phyloP scores from a whole-genome alignment of 805 yeast genomes.

The Teunomyces atbi region DNA sequence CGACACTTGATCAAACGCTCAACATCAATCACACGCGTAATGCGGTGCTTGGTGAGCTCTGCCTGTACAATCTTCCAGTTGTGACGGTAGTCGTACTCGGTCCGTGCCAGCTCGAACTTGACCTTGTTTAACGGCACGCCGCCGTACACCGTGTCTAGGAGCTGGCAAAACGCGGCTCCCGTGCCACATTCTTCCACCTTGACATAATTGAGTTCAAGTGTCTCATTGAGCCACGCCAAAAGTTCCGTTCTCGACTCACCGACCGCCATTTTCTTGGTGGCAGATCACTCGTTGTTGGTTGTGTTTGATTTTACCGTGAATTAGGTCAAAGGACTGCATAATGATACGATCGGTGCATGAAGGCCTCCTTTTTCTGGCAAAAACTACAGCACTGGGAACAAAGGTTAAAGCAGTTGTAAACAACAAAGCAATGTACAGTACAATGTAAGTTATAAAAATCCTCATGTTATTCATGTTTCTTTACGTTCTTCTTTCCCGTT shows the following conservation, averaged over 20 bases:
- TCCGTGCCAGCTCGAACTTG: constrained; percentile 57
- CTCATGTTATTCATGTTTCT: too few relatives aligned
- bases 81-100: constrained; percentile 72
- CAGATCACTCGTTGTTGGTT: not conserved
- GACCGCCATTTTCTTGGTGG: constrained; percentile 13
- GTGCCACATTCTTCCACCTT: constrained; percentile 93
- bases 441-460: too few relatives aligned
- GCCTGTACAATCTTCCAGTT: constrained; percentile 87
- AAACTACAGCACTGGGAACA: too few relatives aligned
- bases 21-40: constrained; percentile 75
- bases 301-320: not conserved
- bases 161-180: constrained; percentile 94
- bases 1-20: constrained; percentile 81
- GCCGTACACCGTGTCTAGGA: constrained; percentile 78
- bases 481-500: too few relatives aligned
- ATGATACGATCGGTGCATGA: not conserved
- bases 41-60: constrained; percentile 66
- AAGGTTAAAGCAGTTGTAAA: too few relatives aligned
- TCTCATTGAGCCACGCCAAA: constrained; percentile 77
- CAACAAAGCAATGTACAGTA: too few relatives aligned
- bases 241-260: constrained; percentile 85
- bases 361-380: not conserved
- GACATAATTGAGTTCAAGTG: constrained; percentile 60
- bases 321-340: not conserved
- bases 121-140: constrained; percentile 83